Evolutionary conservation across 2,329 filamentous ascomycete genomes (phyloP), one percentile per base, ranked within the genome.

Genomic region (Emmonsia crescens): DNA sequence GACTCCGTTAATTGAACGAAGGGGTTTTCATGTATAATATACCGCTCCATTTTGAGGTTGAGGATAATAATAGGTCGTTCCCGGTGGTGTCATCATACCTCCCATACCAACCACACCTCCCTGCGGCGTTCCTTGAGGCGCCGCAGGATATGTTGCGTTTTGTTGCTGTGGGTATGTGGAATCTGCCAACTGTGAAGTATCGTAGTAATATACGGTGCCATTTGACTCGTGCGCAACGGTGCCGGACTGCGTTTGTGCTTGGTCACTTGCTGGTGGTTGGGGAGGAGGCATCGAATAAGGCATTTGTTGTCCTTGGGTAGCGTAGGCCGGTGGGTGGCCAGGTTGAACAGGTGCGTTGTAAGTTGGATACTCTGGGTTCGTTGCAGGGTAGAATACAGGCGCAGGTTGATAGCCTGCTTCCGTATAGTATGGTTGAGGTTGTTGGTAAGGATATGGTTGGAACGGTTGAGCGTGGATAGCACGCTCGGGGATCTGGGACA

Each of bases 141-240:
- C 77, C 59, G 82, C 78, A 10, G 81, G 76, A 68, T 86, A 89
- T 21, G 27, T 5, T 38, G 21, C 40, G 61, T 79, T 72, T 6
- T 79, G 70, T 61, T 79, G 77, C 36, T 78, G 76, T 65, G 83
- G 84, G 61, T 77, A 77, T 49, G 68, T 68, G 38, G 60, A 46
- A 36, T 72, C 69, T 24, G 84, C 78, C 56, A 92, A 78, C 70
- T 91, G 87, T n/a, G 86, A 82, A 8, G 89, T 82, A 70, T 96
- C 89, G 69, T 91, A 92, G 73, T 96, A 99, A 74, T 96, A 97
- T 0, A 96, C 91, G 83, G 95, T 97, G 64, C 94, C 94, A 68
- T 96, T 96, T 65, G 87, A 86, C 77, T 97, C 93, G 73, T 96
- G 92, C 0, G 91, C 90, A 24, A 88, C 82, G 62, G 83, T 83